Evolutionary conservation across 2,329 filamentous ascomycete species (phyloP).

Genomic region (Didymella segeticola): DNA sequence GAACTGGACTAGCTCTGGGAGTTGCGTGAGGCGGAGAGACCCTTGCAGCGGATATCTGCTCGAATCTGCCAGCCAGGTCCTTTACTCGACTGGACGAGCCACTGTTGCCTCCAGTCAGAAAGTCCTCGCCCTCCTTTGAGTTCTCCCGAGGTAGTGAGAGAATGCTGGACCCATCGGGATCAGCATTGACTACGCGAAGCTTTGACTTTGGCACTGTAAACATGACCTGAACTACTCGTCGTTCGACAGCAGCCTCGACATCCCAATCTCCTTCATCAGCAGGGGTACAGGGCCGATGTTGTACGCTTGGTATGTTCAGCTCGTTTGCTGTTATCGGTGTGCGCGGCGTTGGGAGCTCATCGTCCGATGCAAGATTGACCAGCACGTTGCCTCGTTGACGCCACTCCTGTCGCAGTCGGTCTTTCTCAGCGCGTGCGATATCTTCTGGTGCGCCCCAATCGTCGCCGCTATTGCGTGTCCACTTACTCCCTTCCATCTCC

Average conservation of each 20-base stretch:
- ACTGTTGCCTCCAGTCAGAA: not conserved
- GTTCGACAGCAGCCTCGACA: conserved; percentile 56
- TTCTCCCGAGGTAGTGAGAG: conserved; percentile 34
- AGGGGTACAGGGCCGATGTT: conserved; percentile 37
- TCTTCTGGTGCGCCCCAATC: conserved; percentile 47
- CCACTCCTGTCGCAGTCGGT: conserved; percentile 41
- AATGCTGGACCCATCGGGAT: conserved; percentile 39
- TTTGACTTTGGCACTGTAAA: conserved; percentile 91
- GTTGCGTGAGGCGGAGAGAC: conserved; percentile 1
- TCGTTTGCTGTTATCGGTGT: conserved; percentile 35
- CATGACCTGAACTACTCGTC: conserved; percentile 67
- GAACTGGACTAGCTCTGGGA: conserved; percentile 15
- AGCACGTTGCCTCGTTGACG: conserved; percentile 39
- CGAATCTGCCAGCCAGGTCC: conserved; percentile 41
- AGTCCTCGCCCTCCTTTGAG: conserved; percentile 17
- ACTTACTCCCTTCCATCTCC: conserved; percentile 36
- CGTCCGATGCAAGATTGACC: conserved; percentile 36
- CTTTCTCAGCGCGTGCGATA: conserved; percentile 37
- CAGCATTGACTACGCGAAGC: conserved; percentile 82
- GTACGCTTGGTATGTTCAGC: conserved; percentile 24
- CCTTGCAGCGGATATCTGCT: conserved; percentile 26
- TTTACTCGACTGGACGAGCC: conserved; percentile 34
- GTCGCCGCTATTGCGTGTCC: conserved; percentile 45
- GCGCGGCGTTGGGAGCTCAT: conserved; percentile 35
- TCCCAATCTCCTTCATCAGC: conserved; percentile 58